phyloP scores from a whole-genome alignment of 1,284 basidiomycete species.

The Ustilago tritici region DNA sequence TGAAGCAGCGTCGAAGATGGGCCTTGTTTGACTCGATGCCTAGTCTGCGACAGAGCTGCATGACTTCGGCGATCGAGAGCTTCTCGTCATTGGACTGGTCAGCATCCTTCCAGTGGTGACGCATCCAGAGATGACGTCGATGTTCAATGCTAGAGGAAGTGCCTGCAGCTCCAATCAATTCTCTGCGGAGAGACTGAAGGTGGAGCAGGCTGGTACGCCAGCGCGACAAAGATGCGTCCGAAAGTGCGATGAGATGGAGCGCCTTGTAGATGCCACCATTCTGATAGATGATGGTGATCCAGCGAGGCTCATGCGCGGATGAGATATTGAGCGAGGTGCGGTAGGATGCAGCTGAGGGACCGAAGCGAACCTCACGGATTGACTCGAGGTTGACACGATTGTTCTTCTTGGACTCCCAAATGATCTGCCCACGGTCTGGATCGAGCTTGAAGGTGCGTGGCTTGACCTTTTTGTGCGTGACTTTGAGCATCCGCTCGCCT shows the following conservation, averaged over 20 bases:
- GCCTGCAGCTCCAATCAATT: conserved; percentile 55
- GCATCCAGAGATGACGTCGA: conserved; percentile 82
- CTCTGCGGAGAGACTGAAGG: conserved; percentile 68
- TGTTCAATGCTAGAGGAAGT: conserved; percentile 72
- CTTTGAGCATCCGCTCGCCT: conserved; percentile 79
- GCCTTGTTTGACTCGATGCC: conserved; percentile 78
- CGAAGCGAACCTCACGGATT: conserved; percentile 90
- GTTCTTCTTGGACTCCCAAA: conserved; percentile 83
- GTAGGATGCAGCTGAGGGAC: conserved; percentile 80
- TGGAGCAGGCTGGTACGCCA: conserved; percentile 72
- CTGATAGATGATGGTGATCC: conserved; percentile 83
- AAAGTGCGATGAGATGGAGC: conserved; percentile 85
- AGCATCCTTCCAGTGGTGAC: conserved; percentile 82
- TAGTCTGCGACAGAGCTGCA: conserved; percentile 80
- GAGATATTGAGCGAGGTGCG: conserved; percentile 78
- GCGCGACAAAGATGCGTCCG: conserved; percentile 76
- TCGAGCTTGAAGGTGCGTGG: conserved; percentile 81
- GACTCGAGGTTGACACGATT: conserved; percentile 85
- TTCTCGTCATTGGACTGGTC: conserved; percentile 77
- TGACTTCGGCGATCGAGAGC: conserved; percentile 80
- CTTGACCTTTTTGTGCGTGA: conserved; percentile 86
- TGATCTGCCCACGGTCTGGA: conserved; percentile 81
- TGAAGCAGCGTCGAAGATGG: conserved; percentile 78
- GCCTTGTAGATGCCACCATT: conserved; percentile 87
- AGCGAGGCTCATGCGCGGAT: conserved; percentile 72